Evolutionary conservation across 2,329 filamentous ascomycete species (phyloP), one percentile per base, ranked within the genome.

Genomic region (Penicillium sp.): DNA sequence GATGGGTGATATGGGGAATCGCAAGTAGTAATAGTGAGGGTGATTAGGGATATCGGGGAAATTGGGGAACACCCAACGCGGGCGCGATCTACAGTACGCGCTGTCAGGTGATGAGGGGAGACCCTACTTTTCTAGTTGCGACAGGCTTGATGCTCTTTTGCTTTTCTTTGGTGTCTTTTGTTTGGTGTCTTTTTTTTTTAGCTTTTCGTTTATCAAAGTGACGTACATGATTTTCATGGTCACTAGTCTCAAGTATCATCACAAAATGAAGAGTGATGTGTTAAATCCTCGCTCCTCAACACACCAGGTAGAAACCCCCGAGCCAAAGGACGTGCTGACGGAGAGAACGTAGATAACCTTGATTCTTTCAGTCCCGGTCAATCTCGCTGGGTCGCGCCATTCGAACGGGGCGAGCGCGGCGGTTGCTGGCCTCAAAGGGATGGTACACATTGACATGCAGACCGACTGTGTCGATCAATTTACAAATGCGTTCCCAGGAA

Each of bases 401-500:
- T 5, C 21, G 39, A 33, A 52, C 5, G 25, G 33, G 50, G 9
- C 50, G 41, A 33, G 16, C 23, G 4, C 31, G 31, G 13, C 39
- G 48, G 6, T 16, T 36, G 31, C 36, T 38, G 2, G n/a, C 8
- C 23, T 49, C 23, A 39, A 31, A 58, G 70, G 74, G 21, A 61
- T 63, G 15, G 75, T 68, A 45, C 21, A 78, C 70, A 25, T 66
- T 70, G 50, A 77, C 65, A 10, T 66, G 64, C 38, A 78, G 53
- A 29, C 71, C 71, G 4, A 75, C 67, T 0, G 67, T 63, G 51
- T 78, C 71, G 38, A 87, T 51, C 1, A 81, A 68, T 5, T 59
- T 62, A 55, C 72, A 75, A 0, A 82, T 84, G 34, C 72, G 66
- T 54, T 74, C 68, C 84, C 84, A 87, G 13, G 77, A 72, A 27